Evolutionary conservation across 768 basidiomycete species (phyloP).

Genomic region (Rhodotorula diobovata): DNA sequence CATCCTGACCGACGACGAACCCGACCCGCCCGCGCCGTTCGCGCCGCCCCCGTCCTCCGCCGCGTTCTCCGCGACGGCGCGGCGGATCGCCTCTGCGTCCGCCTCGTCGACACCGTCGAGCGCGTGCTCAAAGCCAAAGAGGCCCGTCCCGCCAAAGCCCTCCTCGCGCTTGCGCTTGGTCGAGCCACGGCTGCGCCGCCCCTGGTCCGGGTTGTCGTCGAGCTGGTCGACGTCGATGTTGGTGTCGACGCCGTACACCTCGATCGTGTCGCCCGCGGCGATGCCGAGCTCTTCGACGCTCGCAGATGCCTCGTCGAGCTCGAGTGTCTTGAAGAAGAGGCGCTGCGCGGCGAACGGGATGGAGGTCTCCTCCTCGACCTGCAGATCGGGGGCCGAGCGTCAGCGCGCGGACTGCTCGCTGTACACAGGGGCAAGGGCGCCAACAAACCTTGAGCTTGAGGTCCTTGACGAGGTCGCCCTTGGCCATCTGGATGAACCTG

Average conservation of each 20-base stretch:
- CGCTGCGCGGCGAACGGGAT: conserved; percentile 75
- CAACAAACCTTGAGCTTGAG: conserved; percentile 60
- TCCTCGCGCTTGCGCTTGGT: conserved; percentile 24
- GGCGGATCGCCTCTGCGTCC: neutral
- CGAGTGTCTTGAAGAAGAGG: conserved; percentile 59
- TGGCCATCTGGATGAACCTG: conserved; percentile 58
- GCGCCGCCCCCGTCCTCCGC: neutral
- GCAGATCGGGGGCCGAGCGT: neutral
- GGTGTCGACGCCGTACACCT: conserved; percentile 63
- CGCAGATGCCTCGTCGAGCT: conserved; percentile 61
- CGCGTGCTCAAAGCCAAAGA: conserved; percentile 11
- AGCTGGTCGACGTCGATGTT: conserved; percentile 55
- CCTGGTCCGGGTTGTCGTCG: conserved; percentile 8
- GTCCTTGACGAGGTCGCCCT: conserved; percentile 68
- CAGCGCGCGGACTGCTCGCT: neutral
- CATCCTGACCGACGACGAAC: neutral
- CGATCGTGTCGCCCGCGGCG: conserved; percentile 61
- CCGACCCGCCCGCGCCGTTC: neutral
- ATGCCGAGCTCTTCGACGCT: conserved; percentile 58
- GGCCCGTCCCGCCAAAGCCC: conserved; percentile 37
- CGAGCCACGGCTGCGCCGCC: no score
- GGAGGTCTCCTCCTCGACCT: conserved; percentile 57
- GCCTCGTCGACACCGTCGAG: neutral
- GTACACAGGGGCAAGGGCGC: no score
- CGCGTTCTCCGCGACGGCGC: neutral